Base-by-base conservation (phyloP, 2,329 filamentous ascomycete species). In the Teratosphaeria nubilosa region DNA sequence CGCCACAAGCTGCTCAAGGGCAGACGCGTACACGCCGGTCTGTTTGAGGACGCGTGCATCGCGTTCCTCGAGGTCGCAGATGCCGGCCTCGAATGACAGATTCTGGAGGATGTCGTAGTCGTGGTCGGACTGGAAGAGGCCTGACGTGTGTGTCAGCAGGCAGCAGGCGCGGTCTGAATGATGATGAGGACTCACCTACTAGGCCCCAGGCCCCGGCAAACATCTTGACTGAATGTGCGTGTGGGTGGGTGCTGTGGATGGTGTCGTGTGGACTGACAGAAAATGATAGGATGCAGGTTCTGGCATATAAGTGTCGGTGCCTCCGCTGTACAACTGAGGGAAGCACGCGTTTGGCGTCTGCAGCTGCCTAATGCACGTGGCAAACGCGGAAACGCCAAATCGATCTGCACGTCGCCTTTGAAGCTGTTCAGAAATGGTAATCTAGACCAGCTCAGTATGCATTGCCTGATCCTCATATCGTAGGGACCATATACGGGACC, bases 101-200 rank as follows among this genome's bases (percentile, higher is more conserved):
- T 56, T 30, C 16, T 16, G 20, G 55, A 62, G 30, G 32, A 60
- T 54, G 32, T 52, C 32, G 9, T 37, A 30, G 34, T 62, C 60
- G 16, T 55, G 27, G 32, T 60, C 59, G 20, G 56, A 60, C 51
- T 58, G 56, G 30, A 60, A 62, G 27, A 57, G 25, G 25, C 50
- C 50, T 41, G 34, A 41, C 14, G 16, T 14, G 34, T n/a, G 2
- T 41, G 11, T 41, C 11, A 41, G 34, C 16, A 5, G 34, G 34
- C 16, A 11, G 34, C 34, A 41, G 16, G 14, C 34, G 16, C 34
- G 16, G 16, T 41, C 27, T 41, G 10, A 11, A 16, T 2, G 10
- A 41, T n/a, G 16, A 16, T 5, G 16, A 16, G 1, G 13, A 14
- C 16, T 41, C 16, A 41, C 34, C 34, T 2, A 22, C 34, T 2